Evolutionary conservation across 768 basidiomycete species (phyloP).

Genomic region (Hericium erinaceus): DNA sequence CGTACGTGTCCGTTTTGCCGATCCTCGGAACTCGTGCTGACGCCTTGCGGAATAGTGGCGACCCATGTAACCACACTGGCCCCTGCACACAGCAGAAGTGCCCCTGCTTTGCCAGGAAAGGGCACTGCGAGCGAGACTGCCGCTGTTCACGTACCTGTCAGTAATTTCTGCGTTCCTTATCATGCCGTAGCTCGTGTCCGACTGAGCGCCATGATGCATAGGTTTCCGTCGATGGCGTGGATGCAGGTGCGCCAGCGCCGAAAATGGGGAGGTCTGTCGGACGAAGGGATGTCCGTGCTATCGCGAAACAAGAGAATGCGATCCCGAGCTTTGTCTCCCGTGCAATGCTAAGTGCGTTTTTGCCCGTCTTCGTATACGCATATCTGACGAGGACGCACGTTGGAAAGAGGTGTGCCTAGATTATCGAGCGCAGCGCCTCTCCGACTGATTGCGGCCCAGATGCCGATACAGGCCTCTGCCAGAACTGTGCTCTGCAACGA

Average conservation of each 20-base stretch:
- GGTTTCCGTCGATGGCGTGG: not conserved
- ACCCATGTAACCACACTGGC: not conserved
- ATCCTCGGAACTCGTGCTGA: not conserved
- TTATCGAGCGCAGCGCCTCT: no score
- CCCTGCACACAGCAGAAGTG: slow-evolving; percentile 36
- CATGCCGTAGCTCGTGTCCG: no score
- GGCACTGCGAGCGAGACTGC: slow-evolving; percentile 45
- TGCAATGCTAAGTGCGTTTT: not conserved
- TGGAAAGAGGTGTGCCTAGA: no score
- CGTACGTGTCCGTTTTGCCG: not conserved
- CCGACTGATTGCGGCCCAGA: not conserved
- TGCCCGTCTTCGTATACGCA: not conserved
- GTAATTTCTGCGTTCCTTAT: not conserved
- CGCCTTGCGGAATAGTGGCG: not conserved
- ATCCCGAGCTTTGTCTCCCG: not conserved
- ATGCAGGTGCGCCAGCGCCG: not conserved
- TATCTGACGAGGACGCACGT: no score
- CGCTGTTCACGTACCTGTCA: slow-evolving; percentile 25
- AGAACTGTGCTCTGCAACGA: not conserved
- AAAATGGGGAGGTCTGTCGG: not conserved
- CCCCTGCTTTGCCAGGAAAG: slow-evolving; percentile 34
- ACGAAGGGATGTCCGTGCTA: not conserved
- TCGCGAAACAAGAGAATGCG: not conserved
- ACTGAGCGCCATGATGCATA: not conserved
- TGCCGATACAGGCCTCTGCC: not conserved